Conservation (phyloP, 306 rosid species). For the Trifolium repens region DNA sequence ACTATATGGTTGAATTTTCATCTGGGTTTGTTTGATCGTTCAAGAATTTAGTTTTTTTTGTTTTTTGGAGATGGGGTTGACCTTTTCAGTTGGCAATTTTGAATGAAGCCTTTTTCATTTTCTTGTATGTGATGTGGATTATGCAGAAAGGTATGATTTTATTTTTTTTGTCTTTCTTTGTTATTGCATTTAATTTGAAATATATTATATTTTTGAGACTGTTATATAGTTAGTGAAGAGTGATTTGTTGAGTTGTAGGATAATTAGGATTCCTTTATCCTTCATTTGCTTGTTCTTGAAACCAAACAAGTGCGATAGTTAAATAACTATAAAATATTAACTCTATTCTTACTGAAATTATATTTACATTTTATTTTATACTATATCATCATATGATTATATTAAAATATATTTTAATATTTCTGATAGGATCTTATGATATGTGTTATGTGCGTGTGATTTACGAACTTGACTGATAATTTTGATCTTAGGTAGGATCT, state of each 20-base stretch:
- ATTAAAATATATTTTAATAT: too few relatives aligned
- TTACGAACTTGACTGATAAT: background rate
- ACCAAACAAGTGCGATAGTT: background rate
- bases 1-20: slow-evolving; percentile 40
- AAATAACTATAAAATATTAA: too few relatives aligned
- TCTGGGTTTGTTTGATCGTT: slow-evolving; percentile 36
- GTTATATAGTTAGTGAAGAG: background rate
- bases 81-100: slow-evolving; percentile 41
- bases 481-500: background rate
- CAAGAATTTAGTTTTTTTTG: slow-evolving; percentile 4
- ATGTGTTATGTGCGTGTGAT: background rate
- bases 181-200: background rate
- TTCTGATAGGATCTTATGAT: too few relatives aligned
- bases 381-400: background rate
- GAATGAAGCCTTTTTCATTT: slow-evolving; percentile 35
- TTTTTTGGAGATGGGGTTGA: slow-evolving; percentile 10
- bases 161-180: too few relatives aligned
- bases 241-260: background rate
- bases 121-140: too few relatives aligned
- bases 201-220: too few relatives aligned
- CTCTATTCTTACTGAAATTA: background rate
- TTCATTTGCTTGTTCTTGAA: background rate
- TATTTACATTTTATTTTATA: background rate
- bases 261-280: background rate
- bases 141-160: background rate